Evolutionary conservation across 352 stramenopile species (phyloP).

Genomic region (Ophiocytium majus): DNA sequence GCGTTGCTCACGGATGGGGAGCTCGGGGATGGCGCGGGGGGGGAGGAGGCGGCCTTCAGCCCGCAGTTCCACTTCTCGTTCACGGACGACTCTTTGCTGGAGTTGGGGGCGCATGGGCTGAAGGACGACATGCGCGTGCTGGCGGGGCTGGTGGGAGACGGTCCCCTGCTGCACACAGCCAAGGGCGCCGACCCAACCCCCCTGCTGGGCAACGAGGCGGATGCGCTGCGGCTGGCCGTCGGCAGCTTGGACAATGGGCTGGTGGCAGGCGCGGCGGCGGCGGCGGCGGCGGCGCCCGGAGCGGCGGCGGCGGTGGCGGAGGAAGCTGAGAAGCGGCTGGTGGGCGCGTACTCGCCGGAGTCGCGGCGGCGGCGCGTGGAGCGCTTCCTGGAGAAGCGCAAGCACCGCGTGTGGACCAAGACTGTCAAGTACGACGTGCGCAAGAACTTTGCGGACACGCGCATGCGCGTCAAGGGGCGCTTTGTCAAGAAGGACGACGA

Average conservation of each 20-base stretch:
- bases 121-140: not conserved
- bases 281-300: too few relatives aligned
- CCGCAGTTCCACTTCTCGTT: conserved; percentile 51
- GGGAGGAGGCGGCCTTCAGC: conserved; percentile 17
- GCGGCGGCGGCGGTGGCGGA: too few relatives aligned
- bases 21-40: not conserved
- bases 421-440: conserved; percentile 87
- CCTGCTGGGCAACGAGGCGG: too few relatives aligned
- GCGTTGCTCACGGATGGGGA: too few relatives aligned
- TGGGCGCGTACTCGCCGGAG: conserved; percentile 90
- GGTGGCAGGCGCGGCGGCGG: too few relatives aligned
- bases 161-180: too few relatives aligned
- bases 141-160: too few relatives aligned
- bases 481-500: conserved; percentile 88
- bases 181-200: too few relatives aligned
- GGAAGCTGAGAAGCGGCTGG: conserved; percentile 52
- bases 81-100: conserved; percentile 39
- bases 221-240: too few relatives aligned
- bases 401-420: conserved; percentile 69
- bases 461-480: conserved; percentile 85
- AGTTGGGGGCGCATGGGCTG: too few relatives aligned
- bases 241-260: too few relatives aligned
- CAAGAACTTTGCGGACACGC: conserved; percentile 92
- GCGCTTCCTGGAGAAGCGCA: conserved; percentile 89
- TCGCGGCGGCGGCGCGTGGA: conserved; percentile 84